These are phyloP conservation scores for Musa troglodytarum DNA, from an alignment of 176 grass and related monocot species.

Conservation along the genomic window DNA sequence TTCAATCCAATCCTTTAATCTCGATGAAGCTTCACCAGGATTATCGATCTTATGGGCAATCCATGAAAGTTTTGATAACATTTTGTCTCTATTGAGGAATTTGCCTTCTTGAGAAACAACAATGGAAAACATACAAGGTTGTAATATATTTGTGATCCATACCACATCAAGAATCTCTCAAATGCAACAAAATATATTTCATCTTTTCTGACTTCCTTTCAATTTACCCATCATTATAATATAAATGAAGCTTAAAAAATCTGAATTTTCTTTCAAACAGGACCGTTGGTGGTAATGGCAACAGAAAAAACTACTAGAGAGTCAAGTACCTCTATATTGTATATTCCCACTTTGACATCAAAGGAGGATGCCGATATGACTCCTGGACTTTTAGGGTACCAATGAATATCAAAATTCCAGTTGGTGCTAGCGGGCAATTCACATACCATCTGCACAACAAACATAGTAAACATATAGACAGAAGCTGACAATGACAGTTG, in stretches of 20 bases:
- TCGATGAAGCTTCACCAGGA: background rate
- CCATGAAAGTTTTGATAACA: background rate
- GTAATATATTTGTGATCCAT: background rate
- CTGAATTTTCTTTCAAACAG: background rate
- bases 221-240: background rate
- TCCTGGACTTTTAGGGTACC: conserved; percentile 91
- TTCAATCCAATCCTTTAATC: background rate
- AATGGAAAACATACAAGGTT: background rate
- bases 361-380: conserved; percentile 87
- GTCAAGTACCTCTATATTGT: conserved; percentile 73
- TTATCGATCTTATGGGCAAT: background rate
- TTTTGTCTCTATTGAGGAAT: background rate
- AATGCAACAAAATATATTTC: background rate
- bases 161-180: background rate
- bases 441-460: conserved; percentile 55
- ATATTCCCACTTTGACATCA: conserved; percentile 87
- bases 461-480: background rate
- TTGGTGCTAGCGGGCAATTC: conserved; percentile 87
- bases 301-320: background rate
- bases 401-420: conserved; percentile 90
- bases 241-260: too few relatives aligned
- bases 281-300: background rate
- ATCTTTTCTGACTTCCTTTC: background rate
- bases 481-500: background rate
- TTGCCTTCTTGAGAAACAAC: background rate